phyloP scores from a whole-genome alignment of 1,284 basidiomycete species.

The Mycena sp. region DNA sequence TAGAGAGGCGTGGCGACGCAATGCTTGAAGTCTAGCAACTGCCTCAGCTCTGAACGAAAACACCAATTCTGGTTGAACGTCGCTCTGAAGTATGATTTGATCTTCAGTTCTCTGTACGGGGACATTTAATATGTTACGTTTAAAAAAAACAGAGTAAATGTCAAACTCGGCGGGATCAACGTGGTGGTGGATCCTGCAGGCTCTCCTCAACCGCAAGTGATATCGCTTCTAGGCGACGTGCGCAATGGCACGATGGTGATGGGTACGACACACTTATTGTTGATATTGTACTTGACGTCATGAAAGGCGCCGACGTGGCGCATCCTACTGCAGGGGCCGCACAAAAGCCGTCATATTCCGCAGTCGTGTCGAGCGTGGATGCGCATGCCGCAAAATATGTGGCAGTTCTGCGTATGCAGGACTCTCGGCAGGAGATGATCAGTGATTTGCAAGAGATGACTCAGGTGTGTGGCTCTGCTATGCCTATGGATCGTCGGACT shows the following conservation, averaged over 20 bases:
- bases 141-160: constrained; percentile 42
- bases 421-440: constrained; percentile 63
- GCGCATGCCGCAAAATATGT: constrained; percentile 61
- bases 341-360: constrained; percentile 60
- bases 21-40: constrained; percentile 53
- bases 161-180: constrained; percentile 60
- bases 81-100: constrained; percentile 51
- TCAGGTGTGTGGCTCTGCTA: constrained; percentile 42
- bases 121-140: not conserved
- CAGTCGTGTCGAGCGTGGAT: constrained; percentile 67
- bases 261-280: constrained; percentile 40
- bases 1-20: constrained; percentile 56
- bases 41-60: constrained; percentile 43
- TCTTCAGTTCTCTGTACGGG: not conserved
- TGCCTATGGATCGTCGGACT: not conserved
- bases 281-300: not conserved
- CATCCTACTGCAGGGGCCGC: constrained; percentile 38
- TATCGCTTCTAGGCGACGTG: constrained; percentile 48
- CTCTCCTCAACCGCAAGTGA: constrained; percentile 46
- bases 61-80: constrained; percentile 60
- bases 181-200: constrained; percentile 53
- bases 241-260: constrained; percentile 61
- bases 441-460: constrained; percentile 60
- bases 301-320: constrained; percentile 30
- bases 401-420: constrained; percentile 60